These are phyloP conservation scores for Fusarium tuaranense DNA, from an alignment of 2,329 filamentous ascomycete species.

Conservation along the genomic window DNA sequence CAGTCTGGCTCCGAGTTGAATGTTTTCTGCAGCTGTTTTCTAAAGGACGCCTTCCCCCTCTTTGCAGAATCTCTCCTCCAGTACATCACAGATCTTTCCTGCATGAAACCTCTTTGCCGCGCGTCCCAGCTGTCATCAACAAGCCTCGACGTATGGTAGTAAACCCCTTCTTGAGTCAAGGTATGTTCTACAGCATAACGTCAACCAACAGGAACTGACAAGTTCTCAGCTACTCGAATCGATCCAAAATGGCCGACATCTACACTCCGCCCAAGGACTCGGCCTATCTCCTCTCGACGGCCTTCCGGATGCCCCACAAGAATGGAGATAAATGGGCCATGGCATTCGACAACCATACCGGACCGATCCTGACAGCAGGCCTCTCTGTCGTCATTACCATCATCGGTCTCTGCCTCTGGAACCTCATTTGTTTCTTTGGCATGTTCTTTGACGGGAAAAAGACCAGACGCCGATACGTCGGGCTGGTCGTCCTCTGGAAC, in stretches of 20 bases:
- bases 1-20: neutral
- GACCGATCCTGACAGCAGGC: neutral
- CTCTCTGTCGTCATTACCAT: neutral
- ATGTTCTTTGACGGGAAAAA: neutral
- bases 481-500: neutral
- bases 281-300: neutral
- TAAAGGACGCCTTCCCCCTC: neutral
- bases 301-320: neutral
- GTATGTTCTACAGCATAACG: neutral
- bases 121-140: neutral
- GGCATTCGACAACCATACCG: neutral
- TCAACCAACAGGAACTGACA: neutral
- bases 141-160: neutral
- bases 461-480: neutral
- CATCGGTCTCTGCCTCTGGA: neutral
- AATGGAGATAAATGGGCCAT: neutral
- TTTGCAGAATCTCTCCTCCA: neutral
- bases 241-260: neutral
- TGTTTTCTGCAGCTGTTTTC: neutral
- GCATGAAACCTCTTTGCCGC: neutral
- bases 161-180: neutral
- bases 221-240: neutral
- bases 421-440: neutral
- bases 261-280: neutral
- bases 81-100: neutral